Percentiles rank a stretch among this genome's conserved stretches.
Conservation (phyloP, 2,329 filamentous ascomycete species). For the Xylariaceae sp. region DNA sequence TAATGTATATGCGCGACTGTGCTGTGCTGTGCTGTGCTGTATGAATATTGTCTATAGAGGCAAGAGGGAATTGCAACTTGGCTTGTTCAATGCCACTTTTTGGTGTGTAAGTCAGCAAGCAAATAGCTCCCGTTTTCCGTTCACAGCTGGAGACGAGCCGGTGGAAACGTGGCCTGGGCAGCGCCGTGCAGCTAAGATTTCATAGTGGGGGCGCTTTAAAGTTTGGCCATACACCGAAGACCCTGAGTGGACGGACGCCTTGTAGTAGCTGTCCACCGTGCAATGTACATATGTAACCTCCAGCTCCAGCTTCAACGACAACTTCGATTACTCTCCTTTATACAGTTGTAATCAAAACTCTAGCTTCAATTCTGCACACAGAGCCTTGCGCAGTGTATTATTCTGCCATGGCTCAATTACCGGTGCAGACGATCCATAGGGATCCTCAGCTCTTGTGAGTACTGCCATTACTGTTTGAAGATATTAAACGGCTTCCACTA, state of each 20-base stretch:
- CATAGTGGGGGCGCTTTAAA: slow-evolving; percentile 17
- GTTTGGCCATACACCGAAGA: slow-evolving; percentile 22
- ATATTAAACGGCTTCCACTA: slow-evolving; percentile 8
- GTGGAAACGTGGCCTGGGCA: neutral
- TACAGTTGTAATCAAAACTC: neutral
- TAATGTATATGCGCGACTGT: neutral
- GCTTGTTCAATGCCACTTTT: neutral
- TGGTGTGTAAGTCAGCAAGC: neutral
- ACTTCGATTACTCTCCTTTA: neutral
- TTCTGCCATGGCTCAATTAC: slow-evolving; percentile 73
- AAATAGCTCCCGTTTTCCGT: neutral
- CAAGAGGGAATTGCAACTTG: neutral
- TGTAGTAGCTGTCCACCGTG: neutral
- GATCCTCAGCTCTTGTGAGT: slow-evolving; percentile 97
- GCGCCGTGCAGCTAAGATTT: neutral
- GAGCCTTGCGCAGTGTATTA: slow-evolving; percentile 1
- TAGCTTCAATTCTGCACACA: slow-evolving; percentile 1
- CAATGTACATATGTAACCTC: neutral
- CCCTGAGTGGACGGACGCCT: no score
- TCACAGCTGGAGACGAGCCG: neutral
- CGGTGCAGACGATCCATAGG: slow-evolving; percentile 93
- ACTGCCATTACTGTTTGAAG: slow-evolving; percentile 5
- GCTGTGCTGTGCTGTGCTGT: no score
- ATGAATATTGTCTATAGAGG: neutral
- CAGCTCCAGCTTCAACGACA: neutral